Evolutionary conservation across 2,329 filamentous ascomycete genomes (phyloP).

Genomic region (Trichoderma arundinaceum): DNA sequence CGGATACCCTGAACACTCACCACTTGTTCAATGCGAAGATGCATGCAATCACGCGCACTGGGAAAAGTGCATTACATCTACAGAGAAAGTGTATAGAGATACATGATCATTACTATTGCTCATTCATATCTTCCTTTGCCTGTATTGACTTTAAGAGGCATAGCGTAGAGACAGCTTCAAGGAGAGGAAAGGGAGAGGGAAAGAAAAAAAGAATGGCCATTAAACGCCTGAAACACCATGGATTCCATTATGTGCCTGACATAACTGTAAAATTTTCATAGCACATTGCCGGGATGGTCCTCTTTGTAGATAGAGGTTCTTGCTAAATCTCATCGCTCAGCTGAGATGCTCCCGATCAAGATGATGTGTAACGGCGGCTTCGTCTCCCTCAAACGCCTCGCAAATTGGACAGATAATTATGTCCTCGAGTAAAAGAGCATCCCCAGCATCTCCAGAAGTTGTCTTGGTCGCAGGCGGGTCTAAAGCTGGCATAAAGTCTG

Average conservation of each 20-base stretch:
- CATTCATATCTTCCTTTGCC: not conserved
- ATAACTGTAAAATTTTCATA: too few species aligned
- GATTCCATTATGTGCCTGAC: not conserved
- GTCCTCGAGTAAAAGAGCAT: not conserved
- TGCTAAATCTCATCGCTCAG: not conserved
- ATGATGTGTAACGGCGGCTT: slow-evolving; percentile 69
- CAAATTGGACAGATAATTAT: slow-evolving; percentile 67
- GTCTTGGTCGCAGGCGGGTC: not conserved
- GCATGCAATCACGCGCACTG: not conserved
- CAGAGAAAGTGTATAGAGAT: too few species aligned
- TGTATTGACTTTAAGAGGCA: not conserved
- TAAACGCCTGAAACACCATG: not conserved
- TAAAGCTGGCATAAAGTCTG: slow-evolving; percentile 53
- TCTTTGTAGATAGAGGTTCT: not conserved
- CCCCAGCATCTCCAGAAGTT: not conserved
- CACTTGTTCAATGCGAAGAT: not conserved
- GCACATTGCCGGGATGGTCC: too few species aligned
- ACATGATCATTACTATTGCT: not conserved
- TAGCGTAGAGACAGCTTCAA: not conserved
- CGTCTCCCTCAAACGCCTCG: slow-evolving; percentile 69
- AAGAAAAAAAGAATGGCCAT: not conserved
- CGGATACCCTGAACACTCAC: slow-evolving; percentile 12
- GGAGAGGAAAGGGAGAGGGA: not conserved
- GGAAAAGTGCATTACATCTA: not conserved
- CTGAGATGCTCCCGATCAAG: slow-evolving; percentile 53